phyloP scores from a whole-genome alignment of 2,329 filamentous ascomycete genomes.

The Microsporum ferrugineum region DNA sequence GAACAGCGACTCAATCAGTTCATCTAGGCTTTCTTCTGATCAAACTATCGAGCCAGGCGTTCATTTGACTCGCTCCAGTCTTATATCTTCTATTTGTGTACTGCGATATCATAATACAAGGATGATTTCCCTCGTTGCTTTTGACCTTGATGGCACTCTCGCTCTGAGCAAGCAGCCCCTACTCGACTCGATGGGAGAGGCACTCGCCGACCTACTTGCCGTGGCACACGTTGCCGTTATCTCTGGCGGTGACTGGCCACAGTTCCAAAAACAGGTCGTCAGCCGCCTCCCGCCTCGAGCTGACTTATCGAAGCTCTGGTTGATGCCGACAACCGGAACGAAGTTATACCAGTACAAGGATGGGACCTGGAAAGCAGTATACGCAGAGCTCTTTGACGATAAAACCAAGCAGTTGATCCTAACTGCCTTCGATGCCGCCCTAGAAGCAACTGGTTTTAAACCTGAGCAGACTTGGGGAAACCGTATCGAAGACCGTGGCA shows the following conservation, averaged over 20 bases:
- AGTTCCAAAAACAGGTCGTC: not conserved
- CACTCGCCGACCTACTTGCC: not conserved
- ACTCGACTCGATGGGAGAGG: not conserved
- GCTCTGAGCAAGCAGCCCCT: not conserved
- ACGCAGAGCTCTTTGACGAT: not conserved
- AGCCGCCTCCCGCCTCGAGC: not conserved
- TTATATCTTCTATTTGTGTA: too few species aligned
- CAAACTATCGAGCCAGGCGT: too few species aligned
- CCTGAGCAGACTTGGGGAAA: not conserved
- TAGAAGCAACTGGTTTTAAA: not conserved
- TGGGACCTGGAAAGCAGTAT: not conserved
- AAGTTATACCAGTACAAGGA: not conserved
- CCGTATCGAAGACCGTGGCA: not conserved
- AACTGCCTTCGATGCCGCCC: not conserved
- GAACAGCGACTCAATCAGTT: too few species aligned
- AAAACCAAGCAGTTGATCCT: not conserved
- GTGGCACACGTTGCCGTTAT: not conserved
- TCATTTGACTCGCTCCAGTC: too few species aligned
- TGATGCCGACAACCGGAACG: not conserved
- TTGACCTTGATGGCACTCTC: not conserved
- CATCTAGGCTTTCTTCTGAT: too few species aligned
- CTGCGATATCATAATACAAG: not conserved
- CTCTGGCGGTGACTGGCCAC: not conserved
- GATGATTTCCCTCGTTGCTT: not conserved
- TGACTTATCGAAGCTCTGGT: not conserved